Percentiles rank a stretch among this genome's conserved stretches.
Evolutionary conservation across 352 stramenopile species (phyloP).

Genomic region (Discostella stelligera): DNA sequence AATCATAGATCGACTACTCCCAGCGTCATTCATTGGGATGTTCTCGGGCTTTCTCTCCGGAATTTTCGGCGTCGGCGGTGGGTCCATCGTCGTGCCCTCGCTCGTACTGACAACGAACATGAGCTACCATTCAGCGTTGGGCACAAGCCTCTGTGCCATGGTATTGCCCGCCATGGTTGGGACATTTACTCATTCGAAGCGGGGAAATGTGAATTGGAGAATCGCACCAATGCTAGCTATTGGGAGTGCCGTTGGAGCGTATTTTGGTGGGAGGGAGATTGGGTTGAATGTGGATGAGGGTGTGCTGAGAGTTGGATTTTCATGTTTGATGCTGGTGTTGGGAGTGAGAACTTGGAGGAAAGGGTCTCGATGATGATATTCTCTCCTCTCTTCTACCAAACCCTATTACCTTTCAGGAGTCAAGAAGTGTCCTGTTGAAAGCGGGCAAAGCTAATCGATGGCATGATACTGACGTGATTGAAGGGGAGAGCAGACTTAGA

Average conservation of each 20-base stretch:
- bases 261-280: constrained; percentile 57
- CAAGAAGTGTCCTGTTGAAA: too few species aligned
- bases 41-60: constrained; percentile 72
- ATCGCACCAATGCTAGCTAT: constrained; percentile 59
- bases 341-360: constrained; percentile 54
- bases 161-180: constrained; percentile 58
- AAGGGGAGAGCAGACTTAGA: too few species aligned
- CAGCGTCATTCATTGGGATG: constrained; percentile 55
- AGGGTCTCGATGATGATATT: constrained; percentile 11
- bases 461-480: too few species aligned
- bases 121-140: constrained; percentile 74
- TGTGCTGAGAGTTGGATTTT: constrained; percentile 65
- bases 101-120: constrained; percentile 63
- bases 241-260: constrained; percentile 63
- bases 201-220: constrained; percentile 63
- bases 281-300: constrained; percentile 62
- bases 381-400: too few species aligned
- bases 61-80: constrained; percentile 81
- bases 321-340: constrained; percentile 61
- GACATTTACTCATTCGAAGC: constrained; percentile 58
- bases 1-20: constrained; percentile 19
- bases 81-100: constrained; percentile 63
- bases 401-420: too few species aligned
- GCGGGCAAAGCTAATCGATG: too few species aligned
- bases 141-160: constrained; percentile 76